Percentiles rank a stretch among this genome's conserved stretches.
Conservation (phyloP, 495 filamentous ascomycete species). For the Hamigera avellanea region DNA sequence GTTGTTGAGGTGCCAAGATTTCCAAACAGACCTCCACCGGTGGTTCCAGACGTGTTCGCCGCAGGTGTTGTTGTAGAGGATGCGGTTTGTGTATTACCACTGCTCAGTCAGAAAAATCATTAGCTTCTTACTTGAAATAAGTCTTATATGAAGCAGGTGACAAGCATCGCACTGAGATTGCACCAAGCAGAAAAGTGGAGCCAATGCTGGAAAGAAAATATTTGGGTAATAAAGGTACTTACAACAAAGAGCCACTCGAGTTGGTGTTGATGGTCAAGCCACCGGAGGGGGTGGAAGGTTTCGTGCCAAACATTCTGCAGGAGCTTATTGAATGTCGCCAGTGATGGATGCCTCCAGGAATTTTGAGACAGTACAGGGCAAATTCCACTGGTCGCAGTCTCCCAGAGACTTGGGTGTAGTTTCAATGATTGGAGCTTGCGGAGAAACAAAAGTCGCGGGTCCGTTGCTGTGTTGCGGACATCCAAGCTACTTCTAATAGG, state of each 20-base stretch:
- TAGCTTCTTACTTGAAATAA: neutral
- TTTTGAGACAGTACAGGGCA: no score
- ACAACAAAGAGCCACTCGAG: slow-evolving; percentile 62
- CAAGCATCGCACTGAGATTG: no score
- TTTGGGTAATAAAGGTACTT: no score
- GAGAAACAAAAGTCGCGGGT: no score
- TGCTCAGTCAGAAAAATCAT: slow-evolving; percentile 2
- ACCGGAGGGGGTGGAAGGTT: slow-evolving; percentile 41
- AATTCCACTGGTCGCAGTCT: no score
- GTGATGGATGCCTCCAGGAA: neutral
- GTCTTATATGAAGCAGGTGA: no score
- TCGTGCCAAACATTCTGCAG: slow-evolving; percentile 42
- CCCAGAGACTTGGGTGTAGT: no score
- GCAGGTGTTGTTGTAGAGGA: slow-evolving; percentile 19
- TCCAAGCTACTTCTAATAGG: no score
- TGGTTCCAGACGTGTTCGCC: slow-evolving; percentile 16
- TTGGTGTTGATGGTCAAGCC: slow-evolving; percentile 72
- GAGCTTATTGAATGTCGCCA: slow-evolving; percentile 6
- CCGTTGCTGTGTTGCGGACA: no score
- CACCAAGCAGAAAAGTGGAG: no score
- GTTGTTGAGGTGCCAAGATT: slow-evolving; percentile 15
- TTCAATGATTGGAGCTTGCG: no score
- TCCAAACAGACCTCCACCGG: slow-evolving; percentile 26
- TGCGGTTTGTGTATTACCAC: slow-evolving; percentile 16
- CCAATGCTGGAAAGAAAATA: no score